phyloP scores from a whole-genome alignment of 2,329 filamentous ascomycete genomes.

The Botrytis paeoniae region DNA sequence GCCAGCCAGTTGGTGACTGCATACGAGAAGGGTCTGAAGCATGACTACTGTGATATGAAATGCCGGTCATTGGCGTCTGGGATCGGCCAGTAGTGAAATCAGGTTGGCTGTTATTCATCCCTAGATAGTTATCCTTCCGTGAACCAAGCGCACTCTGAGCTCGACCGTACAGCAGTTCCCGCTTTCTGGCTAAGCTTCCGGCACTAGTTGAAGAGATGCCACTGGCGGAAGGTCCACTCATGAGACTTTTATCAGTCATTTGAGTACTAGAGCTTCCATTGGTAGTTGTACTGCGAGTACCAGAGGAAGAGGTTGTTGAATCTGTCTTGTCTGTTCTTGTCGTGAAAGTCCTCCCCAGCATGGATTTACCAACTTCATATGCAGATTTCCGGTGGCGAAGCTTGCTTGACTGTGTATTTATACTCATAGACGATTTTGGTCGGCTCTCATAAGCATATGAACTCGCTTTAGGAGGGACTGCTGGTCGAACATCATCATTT shows the following conservation, averaged over 20 bases:
- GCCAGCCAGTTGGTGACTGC: slow-evolving; percentile 64
- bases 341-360: slow-evolving; percentile 76
- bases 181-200: slow-evolving; percentile 82
- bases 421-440: slow-evolving; percentile 58
- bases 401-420: slow-evolving; percentile 42
- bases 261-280: slow-evolving; percentile 67
- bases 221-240: slow-evolving; percentile 90
- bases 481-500: slow-evolving; percentile 28
- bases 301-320: slow-evolving; percentile 73
- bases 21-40: slow-evolving; percentile 50
- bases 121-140: slow-evolving; percentile 45
- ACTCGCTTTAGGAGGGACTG: slow-evolving; percentile 48
- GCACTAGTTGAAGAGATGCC: slow-evolving; percentile 94
- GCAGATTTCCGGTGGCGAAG: slow-evolving; percentile 69
- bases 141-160: slow-evolving; percentile 65
- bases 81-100: slow-evolving; percentile 51
- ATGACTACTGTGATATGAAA: slow-evolving; percentile 91
- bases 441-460: slow-evolving; percentile 42
- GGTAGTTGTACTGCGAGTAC: slow-evolving; percentile 65
- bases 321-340: slow-evolving; percentile 75
- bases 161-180: slow-evolving; percentile 47
- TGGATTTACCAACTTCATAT: slow-evolving; percentile 69
- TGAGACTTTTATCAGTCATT: slow-evolving; percentile 78
- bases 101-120: slow-evolving; percentile 31
- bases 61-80: slow-evolving; percentile 66